Percentiles rank a stretch among this genome's conserved stretches.
phyloP scores from a whole-genome alignment of 768 basidiomycete species.

The Neoboletus brunneissimus region DNA sequence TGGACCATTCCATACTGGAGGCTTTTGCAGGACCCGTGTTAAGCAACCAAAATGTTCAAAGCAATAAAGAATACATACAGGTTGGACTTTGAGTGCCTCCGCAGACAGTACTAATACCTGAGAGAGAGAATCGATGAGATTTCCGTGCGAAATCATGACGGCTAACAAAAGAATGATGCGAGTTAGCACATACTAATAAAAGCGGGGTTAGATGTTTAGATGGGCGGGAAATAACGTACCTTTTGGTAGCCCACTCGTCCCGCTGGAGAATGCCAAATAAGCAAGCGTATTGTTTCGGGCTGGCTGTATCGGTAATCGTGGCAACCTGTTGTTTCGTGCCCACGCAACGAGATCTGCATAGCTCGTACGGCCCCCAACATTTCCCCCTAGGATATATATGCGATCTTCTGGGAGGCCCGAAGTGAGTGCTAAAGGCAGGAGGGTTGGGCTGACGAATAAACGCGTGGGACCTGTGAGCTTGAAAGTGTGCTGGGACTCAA shows the following conservation, averaged over 20 bases:
- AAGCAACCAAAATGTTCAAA: background rate
- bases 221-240: constrained; percentile 36
- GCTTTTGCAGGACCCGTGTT: constrained; percentile 26
- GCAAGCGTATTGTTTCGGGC: constrained; percentile 56
- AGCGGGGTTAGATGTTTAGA: background rate
- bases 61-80: constrained; percentile 32
- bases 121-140: constrained; percentile 45
- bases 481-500: constrained; percentile 52
- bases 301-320: constrained; percentile 41
- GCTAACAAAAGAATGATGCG: constrained; percentile 35
- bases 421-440: constrained; percentile 42
- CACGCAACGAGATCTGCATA: constrained; percentile 44
- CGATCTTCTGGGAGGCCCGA: constrained; percentile 38
- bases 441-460: constrained; percentile 49
- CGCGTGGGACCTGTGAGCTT: constrained; percentile 47
- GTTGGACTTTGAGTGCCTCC: constrained; percentile 34
- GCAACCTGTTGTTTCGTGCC: constrained; percentile 37
- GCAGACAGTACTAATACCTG: constrained; percentile 37
- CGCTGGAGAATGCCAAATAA: constrained; percentile 74
- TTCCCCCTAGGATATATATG: constrained; percentile 51
- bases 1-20: constrained; percentile 38
- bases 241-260: constrained; percentile 75
- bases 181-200: background rate
- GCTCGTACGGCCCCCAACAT: constrained; percentile 38
- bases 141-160: constrained; percentile 74